phyloP scores from a whole-genome alignment of 805 yeast species.

The Wickerhamiella australiensis region DNA sequence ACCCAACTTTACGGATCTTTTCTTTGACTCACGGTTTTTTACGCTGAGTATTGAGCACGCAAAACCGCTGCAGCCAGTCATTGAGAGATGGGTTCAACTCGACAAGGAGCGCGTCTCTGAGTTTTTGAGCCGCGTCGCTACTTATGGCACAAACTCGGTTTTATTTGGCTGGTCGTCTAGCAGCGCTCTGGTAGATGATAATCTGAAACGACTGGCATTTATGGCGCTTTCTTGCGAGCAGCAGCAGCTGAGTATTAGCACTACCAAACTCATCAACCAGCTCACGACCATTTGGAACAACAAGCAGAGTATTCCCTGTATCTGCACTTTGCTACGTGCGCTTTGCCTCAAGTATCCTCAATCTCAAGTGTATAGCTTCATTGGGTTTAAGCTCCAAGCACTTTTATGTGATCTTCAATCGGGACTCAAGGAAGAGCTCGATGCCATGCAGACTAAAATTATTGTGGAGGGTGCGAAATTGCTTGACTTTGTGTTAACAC shows the following conservation, averaged over 20 bases:
- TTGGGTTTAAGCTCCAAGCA: slow-evolving; percentile 48
- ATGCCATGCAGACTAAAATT: slow-evolving; percentile 4
- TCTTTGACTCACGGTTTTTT: slow-evolving; percentile 52
- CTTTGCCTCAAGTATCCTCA: slow-evolving; percentile 54
- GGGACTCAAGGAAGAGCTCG: slow-evolving; percentile 16
- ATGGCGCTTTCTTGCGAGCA: slow-evolving; percentile 49
- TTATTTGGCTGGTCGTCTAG: slow-evolving; percentile 62
- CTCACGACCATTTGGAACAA: slow-evolving; percentile 19
- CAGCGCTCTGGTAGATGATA: slow-evolving; percentile 43
- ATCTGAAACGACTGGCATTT: slow-evolving; percentile 52
- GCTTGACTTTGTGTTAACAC: slow-evolving; percentile 56
- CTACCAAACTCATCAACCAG: slow-evolving; percentile 20
- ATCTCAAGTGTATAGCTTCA: slow-evolving; percentile 53
- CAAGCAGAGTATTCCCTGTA: slow-evolving; percentile 38
- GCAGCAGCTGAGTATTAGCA: slow-evolving; percentile 24
- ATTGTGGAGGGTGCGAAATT: slow-evolving; percentile 49
- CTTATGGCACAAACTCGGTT: slow-evolving; percentile 42
- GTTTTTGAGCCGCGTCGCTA: slow-evolving; percentile 33
- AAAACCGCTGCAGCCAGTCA: slow-evolving; percentile 41
- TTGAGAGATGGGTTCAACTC: slow-evolving; percentile 49
- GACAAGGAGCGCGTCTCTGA: slow-evolving; percentile 54
- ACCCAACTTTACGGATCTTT: slow-evolving; percentile 46
- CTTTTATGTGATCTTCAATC: slow-evolving; percentile 35
- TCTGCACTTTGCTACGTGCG: slow-evolving; percentile 51
- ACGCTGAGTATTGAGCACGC: slow-evolving; percentile 25